Base-by-base conservation (phyloP, 2,329 filamentous ascomycete species). In the Apiospora arundinis region DNA sequence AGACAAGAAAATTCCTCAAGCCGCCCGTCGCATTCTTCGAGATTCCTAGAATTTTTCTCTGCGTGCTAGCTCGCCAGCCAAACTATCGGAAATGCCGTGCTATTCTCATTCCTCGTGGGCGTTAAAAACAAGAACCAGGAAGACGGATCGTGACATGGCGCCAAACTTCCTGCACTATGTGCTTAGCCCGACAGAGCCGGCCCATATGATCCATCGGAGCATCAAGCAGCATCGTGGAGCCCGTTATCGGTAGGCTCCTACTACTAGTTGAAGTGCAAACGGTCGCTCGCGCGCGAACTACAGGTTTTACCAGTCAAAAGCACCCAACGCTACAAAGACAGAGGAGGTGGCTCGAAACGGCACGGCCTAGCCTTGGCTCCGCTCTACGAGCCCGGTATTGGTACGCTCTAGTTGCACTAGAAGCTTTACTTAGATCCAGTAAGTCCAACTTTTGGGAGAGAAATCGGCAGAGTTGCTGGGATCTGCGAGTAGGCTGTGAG, bases 1-100 rank as follows among this genome's bases (percentile, higher is more conserved):
- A 45, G 42, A 18, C 14, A 45, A 52, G 11, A 28, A 63, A 63
- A 40, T 12, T 40, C 37, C 56, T 21, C 21, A 63, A 63, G 32
- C 21, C 56, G n/a, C 56, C 21, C 32, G 5, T 32, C 18, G 28
- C 32, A 40, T 63, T 63, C 40, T n/a, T 28, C 52, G 32, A 18
- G 7, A 60, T 60, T 37, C 28, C 52, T 60, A 18, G 28, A 60
- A 60, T 37, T 32, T 37, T 37, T 25, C 52, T 60, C 14, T 32
- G 52, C 21, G 25, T 37, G 18, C 28, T 60, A 60, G 28, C 28
- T 60, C 4, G 56, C 56, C 56, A 37, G 56, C 56, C 56, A 37
- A 63, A 32, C 56, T 63, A 63, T 40, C 56, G 56, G 56, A 63
- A 40, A 63, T 63, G 32, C 56, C 28, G 56, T 63, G 56, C 56